phyloP scores from a whole-genome alignment of 768 basidiomycete genomes.

The Leccinum boreale region DNA sequence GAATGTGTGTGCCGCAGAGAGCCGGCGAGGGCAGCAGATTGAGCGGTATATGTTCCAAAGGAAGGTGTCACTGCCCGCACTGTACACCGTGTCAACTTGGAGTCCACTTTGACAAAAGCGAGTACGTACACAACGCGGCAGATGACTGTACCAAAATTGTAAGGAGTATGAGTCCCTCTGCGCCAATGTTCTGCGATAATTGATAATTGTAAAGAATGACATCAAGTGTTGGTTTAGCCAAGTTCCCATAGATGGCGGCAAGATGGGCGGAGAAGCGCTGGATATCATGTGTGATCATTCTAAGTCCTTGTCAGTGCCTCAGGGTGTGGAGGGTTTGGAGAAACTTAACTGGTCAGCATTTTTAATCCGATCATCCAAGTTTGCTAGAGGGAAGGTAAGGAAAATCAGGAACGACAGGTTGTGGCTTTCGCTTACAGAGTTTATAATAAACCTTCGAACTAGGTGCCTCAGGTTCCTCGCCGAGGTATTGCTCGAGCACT shows the following conservation, averaged over 20 bases:
- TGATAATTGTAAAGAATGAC: constrained; percentile 96
- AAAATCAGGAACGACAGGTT: background rate
- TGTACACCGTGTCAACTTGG: constrained; percentile 29
- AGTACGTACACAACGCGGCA: constrained; percentile 71
- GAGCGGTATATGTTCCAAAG: constrained; percentile 87
- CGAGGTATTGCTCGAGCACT: constrained; percentile 82
- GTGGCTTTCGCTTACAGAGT: constrained; percentile 52
- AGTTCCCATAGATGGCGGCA: constrained; percentile 90
- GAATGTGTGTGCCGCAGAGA: constrained; percentile 91
- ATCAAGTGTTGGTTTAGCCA: constrained; percentile 91
- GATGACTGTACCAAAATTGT: constrained; percentile 83
- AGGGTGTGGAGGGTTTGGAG: background rate
- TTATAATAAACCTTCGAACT: constrained; percentile 93
- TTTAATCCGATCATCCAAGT: constrained; percentile 93
- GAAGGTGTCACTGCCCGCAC: constrained; percentile 88
- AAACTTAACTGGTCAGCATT: constrained; percentile 83
- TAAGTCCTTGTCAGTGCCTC: constrained; percentile 28
- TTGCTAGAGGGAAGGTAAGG: constrained; percentile 49
- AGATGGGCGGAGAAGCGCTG: constrained; percentile 88
- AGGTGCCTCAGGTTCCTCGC: constrained; percentile 57
- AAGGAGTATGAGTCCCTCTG: constrained; percentile 82
- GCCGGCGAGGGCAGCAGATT: constrained; percentile 85
- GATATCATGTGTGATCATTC: constrained; percentile 95
- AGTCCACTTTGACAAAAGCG: background rate
- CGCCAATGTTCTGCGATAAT: constrained; percentile 89